Evolutionary conservation across 2,329 filamentous ascomycete species (phyloP).

Genomic region (Sphaerostilbella broomeana): DNA sequence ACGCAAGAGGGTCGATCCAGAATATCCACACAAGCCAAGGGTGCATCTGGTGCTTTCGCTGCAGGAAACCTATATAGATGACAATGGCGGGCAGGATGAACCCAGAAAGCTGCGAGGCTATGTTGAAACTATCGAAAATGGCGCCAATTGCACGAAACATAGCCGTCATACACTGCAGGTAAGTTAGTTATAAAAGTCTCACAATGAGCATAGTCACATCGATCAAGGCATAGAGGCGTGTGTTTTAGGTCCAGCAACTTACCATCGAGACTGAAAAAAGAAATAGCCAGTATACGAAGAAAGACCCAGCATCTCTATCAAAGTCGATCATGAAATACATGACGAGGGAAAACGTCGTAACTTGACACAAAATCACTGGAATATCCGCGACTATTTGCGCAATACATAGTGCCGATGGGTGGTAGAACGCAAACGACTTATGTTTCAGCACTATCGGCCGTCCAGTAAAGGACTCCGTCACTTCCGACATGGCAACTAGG

Average conservation of each 20-base stretch:
- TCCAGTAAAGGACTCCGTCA: constrained; percentile 55
- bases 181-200: background rate
- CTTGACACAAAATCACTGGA: constrained; percentile 50
- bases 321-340: constrained; percentile 60
- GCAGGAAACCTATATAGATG: constrained; percentile 59
- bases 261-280: constrained; percentile 46
- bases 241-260: too few relatives aligned
- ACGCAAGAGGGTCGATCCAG: constrained; percentile 61
- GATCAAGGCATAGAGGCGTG: too few relatives aligned
- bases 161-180: constrained; percentile 45
- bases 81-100: constrained; percentile 45
- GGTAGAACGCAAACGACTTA: constrained; percentile 49
- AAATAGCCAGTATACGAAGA: constrained; percentile 56
- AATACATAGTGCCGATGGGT: constrained; percentile 53
- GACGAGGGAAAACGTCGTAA: constrained; percentile 49
- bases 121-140: constrained; percentile 49
- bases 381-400: constrained; percentile 49
- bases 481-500: constrained; percentile 58
- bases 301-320: constrained; percentile 41
- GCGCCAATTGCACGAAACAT: constrained; percentile 51
- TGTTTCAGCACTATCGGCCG: constrained; percentile 54
- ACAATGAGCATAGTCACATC: background rate
- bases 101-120: constrained; percentile 50
- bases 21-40: constrained; percentile 57
- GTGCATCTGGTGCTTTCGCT: constrained; percentile 54